Percentiles rank a stretch among this genome's conserved stretches.
Conservation (phyloP, 495 filamentous ascomycete genomes). For the Durotheca rogersii region DNA sequence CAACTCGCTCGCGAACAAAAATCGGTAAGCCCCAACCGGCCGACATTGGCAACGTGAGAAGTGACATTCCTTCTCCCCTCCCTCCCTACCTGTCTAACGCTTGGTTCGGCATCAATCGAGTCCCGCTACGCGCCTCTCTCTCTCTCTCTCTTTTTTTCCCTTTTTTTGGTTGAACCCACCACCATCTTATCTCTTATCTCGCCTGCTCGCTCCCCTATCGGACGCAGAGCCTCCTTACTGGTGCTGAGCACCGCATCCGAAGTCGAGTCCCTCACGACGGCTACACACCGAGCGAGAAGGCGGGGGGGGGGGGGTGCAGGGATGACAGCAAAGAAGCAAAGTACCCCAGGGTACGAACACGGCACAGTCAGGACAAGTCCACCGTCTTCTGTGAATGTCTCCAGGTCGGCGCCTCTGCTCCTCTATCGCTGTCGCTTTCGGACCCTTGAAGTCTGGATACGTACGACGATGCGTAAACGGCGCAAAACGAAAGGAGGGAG, state of each 20-base stretch:
- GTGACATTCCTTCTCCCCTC: background rate
- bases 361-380: slow-evolving; percentile 17
- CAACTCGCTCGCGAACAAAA: slow-evolving; percentile 10
- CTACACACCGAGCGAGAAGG: slow-evolving; percentile 27
- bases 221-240: too few relatives aligned
- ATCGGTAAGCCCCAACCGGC: background rate
- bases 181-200: slow-evolving; percentile 3
- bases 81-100: background rate
- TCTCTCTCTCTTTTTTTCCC: too few relatives aligned
- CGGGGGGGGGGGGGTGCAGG: too few relatives aligned
- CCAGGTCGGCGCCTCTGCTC: too few relatives aligned
- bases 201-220: background rate
- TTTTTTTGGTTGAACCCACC: background rate
- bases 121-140: background rate
- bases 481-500: slow-evolving; percentile 16
- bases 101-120: background rate
- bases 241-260: too few relatives aligned
- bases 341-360: too few relatives aligned
- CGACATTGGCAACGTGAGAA: slow-evolving; percentile 15
- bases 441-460: slow-evolving; percentile 29
- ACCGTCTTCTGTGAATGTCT: slow-evolving; percentile 3
- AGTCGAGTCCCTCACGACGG: slow-evolving; percentile 29
- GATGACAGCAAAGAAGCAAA: background rate
- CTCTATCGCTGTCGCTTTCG: slow-evolving; percentile 18
- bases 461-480: slow-evolving; percentile 28